phyloP scores from a whole-genome alignment of 306 rosid species.

The Corylus americana region DNA sequence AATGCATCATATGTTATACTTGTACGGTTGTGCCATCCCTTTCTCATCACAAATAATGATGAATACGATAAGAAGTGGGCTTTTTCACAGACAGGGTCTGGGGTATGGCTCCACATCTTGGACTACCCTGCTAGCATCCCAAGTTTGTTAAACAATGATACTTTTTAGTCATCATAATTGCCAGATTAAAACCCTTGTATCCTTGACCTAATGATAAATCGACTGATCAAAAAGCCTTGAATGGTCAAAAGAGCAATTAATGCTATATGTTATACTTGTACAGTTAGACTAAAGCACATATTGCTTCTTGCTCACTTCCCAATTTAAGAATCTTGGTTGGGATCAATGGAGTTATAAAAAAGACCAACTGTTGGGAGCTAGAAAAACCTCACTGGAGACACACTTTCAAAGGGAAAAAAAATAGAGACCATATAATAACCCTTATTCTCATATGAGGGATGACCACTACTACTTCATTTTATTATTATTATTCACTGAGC shows the following conservation, averaged over 20 bases:
- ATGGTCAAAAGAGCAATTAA: background rate
- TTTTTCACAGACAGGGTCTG: no score
- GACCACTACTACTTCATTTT: background rate
- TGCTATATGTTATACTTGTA: background rate
- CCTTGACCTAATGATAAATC: background rate
- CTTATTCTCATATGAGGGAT: background rate
- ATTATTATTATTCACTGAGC: background rate
- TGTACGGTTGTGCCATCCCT: background rate
- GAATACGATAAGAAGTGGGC: background rate
- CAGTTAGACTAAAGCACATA: background rate
- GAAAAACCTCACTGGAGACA: constrained; percentile 4
- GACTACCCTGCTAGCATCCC: no score
- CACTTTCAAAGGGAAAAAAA: constrained; percentile 2
- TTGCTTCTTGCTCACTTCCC: constrained; percentile 5
- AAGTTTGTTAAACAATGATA: background rate
- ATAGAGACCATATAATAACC: background rate
- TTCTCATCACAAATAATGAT: background rate
- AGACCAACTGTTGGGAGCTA: no score
- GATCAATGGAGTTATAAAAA: background rate
- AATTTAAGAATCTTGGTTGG: constrained; percentile 5
- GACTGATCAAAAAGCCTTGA: background rate
- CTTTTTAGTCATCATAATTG: background rate
- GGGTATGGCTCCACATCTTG: no score
- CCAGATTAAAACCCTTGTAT: background rate
- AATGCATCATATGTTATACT: no score